phyloP scores from a whole-genome alignment of 148 eudicot species.

The Simmondsia chinensis region DNA sequence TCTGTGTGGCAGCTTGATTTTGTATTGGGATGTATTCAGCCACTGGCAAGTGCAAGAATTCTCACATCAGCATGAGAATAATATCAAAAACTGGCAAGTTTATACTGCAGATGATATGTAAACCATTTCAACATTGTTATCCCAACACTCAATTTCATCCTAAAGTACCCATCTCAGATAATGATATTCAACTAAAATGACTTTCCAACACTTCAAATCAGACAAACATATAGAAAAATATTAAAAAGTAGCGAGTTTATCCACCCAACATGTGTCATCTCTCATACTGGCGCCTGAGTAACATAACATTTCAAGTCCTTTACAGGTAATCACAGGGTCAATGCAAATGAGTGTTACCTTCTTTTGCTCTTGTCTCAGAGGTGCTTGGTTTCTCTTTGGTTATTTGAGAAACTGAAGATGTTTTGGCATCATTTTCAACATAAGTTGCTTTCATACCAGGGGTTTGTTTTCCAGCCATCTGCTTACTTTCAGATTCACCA shows the following conservation, averaged over 20 bases:
- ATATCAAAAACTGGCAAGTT: too few species aligned
- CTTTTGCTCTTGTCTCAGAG: conserved; percentile 67
- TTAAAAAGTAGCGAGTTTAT: too few species aligned
- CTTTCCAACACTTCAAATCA: not conserved
- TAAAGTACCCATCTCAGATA: too few species aligned
- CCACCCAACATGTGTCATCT: too few species aligned
- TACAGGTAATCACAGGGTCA: too few species aligned
- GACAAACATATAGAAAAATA: not conserved
- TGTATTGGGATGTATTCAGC: conserved; percentile 67
- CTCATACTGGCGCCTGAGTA: too few species aligned
- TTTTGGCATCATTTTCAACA: conserved; percentile 14
- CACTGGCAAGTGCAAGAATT: conserved; percentile 25
- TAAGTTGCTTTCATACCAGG: conserved; percentile 22
- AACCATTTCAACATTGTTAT: too few species aligned
- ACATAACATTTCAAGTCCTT: too few species aligned
- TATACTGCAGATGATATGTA: too few species aligned
- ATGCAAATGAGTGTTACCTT: conserved; percentile 32
- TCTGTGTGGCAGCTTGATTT: conserved; percentile 90
- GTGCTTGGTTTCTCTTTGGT: conserved; percentile 36
- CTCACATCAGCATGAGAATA: not conserved
- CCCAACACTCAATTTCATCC: too few species aligned
- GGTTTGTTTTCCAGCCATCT: conserved; percentile 15
- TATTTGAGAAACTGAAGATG: conserved; percentile 22
- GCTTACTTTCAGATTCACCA: conserved; percentile 17
- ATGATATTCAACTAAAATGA: too few species aligned